Evolutionary conservation across 2,329 filamentous ascomycete species (phyloP), one percentile per base, ranked within the genome.

Genomic region (Ophiostoma australiae): DNA sequence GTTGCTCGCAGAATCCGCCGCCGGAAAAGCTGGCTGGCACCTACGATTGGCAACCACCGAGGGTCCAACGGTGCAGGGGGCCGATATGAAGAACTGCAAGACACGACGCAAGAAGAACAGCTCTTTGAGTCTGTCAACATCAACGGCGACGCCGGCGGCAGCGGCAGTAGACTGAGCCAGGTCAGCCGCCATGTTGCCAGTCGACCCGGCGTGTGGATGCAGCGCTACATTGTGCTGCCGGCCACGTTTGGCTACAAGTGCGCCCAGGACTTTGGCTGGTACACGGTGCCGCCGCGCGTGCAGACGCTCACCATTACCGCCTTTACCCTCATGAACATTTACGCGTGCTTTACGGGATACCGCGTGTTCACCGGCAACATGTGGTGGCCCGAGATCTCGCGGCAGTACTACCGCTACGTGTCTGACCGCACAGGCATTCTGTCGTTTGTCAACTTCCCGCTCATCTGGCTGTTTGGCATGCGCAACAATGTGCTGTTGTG

Each of bases 401-500:
- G 66, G 11, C 73, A 73, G 63, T 39, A 75, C 58, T 73, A 69
- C 72, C 69, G 72, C 31, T 74, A 74, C 41, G n/a, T 76, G 15
- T 69, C 73, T 11, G 73, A 75, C 52, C 75, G 75, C 35, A 74
- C 75, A 5, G 75, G 75, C 41, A 72, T 67, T 33, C 65, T 75
- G 52, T 68, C 70, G 4, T 74, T 73, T 23, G 72, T 70, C 71
- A 75, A 74, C 70, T 58, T 76, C 4, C 74, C 74, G 23, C 33
- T 74, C 8, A 39, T 75, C 10, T 75, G 72, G 72, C 44, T 91
- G 0, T 91, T 91, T 74, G 85, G 85, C 0, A 86, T 86, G 76
- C 82, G 90, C 7, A 92, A 91, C 73, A 90, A 91, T 69, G 76
- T 89, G 0, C 82, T 91, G 17, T 80, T 90, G 69, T 90, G 86